phyloP scores from a whole-genome alignment of 2,329 filamentous ascomycete species.

The Colletotrichum orchidophilum region DNA sequence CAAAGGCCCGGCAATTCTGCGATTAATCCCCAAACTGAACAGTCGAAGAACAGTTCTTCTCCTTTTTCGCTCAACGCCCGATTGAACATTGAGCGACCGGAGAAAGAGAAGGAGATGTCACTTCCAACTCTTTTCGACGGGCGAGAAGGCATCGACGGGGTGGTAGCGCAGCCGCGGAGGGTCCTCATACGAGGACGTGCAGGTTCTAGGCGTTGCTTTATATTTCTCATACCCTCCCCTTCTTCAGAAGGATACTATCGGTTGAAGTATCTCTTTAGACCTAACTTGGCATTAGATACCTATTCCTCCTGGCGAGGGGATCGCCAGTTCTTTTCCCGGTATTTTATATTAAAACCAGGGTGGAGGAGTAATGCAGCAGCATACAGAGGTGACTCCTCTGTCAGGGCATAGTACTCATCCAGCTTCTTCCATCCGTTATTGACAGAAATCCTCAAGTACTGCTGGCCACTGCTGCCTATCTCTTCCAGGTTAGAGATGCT shows the following conservation, averaged over 20 bases:
- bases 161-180: background rate
- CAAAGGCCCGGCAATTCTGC: too few relatives aligned
- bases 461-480: too few relatives aligned
- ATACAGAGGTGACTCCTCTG: background rate
- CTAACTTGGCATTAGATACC: background rate
- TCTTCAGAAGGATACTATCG: background rate
- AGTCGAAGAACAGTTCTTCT: background rate
- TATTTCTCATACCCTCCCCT: too few relatives aligned
- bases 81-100: background rate
- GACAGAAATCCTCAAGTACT: background rate
- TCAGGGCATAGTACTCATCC: background rate
- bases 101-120: background rate
- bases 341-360: background rate
- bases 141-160: background rate
- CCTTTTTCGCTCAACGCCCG: background rate
- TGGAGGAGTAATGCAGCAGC: background rate
- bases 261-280: background rate
- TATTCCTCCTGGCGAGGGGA: background rate
- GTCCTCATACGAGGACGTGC: slow-evolving; percentile 44
- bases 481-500: too few relatives aligned
- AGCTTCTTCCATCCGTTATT: background rate
- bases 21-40: background rate
- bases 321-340: background rate
- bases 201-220: too few relatives aligned
- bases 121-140: background rate